A percentile compares a stretch with the other conserved stretches of the same genome.
phyloP scores from a whole-genome alignment of 2,329 filamentous ascomycete species.

The Metarhizium rileyi region DNA sequence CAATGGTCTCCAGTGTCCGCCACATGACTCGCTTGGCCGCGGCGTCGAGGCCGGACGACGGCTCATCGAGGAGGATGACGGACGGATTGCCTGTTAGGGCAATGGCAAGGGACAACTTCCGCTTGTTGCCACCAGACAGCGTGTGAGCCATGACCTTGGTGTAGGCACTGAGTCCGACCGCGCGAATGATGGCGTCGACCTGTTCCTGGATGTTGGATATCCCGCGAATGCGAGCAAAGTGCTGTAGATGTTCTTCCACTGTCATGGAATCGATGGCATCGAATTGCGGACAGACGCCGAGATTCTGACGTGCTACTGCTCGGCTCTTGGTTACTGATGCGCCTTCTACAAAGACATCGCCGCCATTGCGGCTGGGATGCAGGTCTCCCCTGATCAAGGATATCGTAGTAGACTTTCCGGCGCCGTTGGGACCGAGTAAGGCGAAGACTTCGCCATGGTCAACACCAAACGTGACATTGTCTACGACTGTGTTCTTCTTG shows the following conservation, averaged over 20 bases:
- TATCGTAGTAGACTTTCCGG: conserved; percentile 85
- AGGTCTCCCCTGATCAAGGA: conserved; percentile 84
- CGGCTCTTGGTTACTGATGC: conserved; percentile 62
- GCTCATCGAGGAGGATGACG: conserved; percentile 82
- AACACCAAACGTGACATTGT: conserved; percentile 82
- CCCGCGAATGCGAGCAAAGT: conserved; percentile 80
- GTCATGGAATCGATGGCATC: conserved; percentile 89
- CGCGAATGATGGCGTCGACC: conserved; percentile 63
- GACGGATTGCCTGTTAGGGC: conserved; percentile 87
- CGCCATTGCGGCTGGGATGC: conserved; percentile 57
- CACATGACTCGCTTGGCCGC: conserved; percentile 90
- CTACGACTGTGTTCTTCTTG: conserved; percentile 64
- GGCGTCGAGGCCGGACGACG: conserved; percentile 79
- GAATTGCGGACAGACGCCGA: conserved; percentile 88
- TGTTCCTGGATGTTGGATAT: conserved; percentile 68
- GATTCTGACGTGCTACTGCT: conserved; percentile 60
- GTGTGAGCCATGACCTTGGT: conserved; percentile 64
- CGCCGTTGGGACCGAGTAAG: conserved; percentile 81
- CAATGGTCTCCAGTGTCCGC: conserved; percentile 67
- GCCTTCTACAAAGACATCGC: conserved; percentile 73
- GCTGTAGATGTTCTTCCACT: conserved; percentile 72
- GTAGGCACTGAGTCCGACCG: conserved; percentile 68
- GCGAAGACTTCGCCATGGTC: conserved; percentile 76
- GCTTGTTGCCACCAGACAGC: conserved; percentile 83
- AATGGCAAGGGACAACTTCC: conserved; percentile 83